A percentile compares a stretch with the other conserved stretches of the same genome.
Conservation (phyloP, 2,329 filamentous ascomycete species). For the Calonectria crousiana region DNA sequence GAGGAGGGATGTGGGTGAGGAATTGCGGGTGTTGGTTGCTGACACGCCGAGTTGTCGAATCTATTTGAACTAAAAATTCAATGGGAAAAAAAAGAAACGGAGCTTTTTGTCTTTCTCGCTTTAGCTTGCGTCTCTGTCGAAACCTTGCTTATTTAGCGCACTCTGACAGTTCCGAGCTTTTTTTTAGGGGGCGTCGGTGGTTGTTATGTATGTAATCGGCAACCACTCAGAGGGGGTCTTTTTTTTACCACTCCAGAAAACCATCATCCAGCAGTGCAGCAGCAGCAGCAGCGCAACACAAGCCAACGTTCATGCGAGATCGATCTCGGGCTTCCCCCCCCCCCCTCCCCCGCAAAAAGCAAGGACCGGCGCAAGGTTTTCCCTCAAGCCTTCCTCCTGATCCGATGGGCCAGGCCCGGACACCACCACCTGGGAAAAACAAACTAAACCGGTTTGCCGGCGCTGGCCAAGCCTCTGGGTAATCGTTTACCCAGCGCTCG, state of each 20-base stretch:
- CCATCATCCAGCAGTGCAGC: not conserved
- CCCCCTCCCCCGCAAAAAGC: constrained; percentile 14
- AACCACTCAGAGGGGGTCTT: constrained; percentile 5
- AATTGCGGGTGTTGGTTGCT: not conserved
- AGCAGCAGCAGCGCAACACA: not conserved
- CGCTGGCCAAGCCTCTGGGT: not conserved
- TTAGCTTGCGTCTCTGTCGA: not conserved
- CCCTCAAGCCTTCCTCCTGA: constrained; percentile 12
- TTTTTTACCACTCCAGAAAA: not conserved
- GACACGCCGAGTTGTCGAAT: not conserved
- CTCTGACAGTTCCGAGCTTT: not conserved
- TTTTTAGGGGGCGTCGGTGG: constrained; percentile 2
- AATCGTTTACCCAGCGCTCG: constrained; percentile 17
- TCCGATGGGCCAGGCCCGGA: not conserved
- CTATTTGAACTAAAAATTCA: not conserved
- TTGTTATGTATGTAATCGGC: not conserved
- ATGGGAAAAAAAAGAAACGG: not conserved
- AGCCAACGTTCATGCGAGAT: constrained; percentile 31
- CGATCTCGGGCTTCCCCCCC: constrained; percentile 9
- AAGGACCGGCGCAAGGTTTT: constrained; percentile 29
- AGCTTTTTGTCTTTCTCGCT: not conserved
- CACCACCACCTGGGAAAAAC: not conserved
- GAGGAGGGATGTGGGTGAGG: not conserved
- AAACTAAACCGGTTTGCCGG: constrained; percentile 14
- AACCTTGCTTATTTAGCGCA: constrained; percentile 9